Evolutionary conservation across 192 early-diverging fungal species (phyloP).

Genomic region (Podila epicladia): DNA sequence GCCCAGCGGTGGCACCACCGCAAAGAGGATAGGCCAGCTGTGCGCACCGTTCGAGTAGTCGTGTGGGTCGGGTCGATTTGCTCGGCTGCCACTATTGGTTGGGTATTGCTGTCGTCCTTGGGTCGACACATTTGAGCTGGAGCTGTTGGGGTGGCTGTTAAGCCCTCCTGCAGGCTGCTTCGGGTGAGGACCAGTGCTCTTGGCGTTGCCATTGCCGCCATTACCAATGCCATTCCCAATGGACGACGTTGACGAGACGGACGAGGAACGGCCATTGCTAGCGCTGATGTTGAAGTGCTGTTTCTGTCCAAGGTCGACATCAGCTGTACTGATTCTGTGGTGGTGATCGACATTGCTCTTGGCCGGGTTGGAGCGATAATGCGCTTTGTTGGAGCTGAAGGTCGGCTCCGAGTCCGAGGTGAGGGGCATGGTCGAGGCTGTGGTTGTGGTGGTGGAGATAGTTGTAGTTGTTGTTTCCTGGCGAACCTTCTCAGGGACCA

Average conservation of each 20-base stretch:
- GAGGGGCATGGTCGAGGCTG: conserved; percentile 38
- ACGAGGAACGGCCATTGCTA: conserved; percentile 20
- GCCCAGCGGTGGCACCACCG: conserved; percentile 63
- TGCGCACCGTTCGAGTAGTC: conserved; percentile 55
- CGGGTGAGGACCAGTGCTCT: not conserved
- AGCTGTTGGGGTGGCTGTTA: conserved; percentile 6
- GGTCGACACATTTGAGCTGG: conserved; percentile 19
- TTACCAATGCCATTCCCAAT: conserved; percentile 19
- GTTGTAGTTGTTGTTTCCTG: conserved; percentile 47
- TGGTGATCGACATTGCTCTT: conserved; percentile 18
- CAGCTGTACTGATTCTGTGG: conserved; percentile 3
- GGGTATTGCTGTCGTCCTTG: not conserved
- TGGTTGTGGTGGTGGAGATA: conserved; percentile 40
- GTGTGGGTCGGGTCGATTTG: conserved; percentile 37
- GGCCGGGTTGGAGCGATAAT: conserved; percentile 4
- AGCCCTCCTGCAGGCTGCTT: not conserved
- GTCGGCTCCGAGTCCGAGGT: conserved; percentile 37
- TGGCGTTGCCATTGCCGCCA: not conserved
- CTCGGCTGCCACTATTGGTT: conserved; percentile 6
- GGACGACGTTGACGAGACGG: conserved; percentile 24
- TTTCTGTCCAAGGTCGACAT: conserved; percentile 31
- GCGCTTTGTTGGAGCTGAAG: conserved; percentile 15
- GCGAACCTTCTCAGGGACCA: conserved; percentile 39
- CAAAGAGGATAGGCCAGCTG: conserved; percentile 69
- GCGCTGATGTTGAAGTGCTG: not conserved